Base-by-base conservation (phyloP, 1,284 basidiomycete species). In the Pulveroboletus sp. region DNA sequence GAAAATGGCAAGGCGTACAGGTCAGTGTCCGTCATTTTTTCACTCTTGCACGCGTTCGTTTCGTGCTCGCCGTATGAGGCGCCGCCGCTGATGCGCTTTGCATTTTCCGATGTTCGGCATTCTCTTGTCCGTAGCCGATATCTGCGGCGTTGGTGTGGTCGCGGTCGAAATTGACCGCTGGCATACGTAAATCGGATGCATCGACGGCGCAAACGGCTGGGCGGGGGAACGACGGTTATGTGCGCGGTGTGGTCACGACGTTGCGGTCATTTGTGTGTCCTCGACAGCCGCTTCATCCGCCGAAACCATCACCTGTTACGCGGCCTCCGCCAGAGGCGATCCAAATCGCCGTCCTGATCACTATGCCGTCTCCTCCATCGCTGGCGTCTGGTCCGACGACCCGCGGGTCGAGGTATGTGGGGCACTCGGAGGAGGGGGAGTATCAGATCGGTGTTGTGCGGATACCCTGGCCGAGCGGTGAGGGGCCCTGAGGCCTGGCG, bases 211-310 rank as follows among this genome's bases (percentile, higher is more conserved):
- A 42, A 40, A 40, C 39, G 5, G 12, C 46, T 1, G 18, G 3
- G 18, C 39, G 33, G 24, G 6, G 10, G 9, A 26, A 24, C 40
- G 58, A 39, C 4, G 24, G 15, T 4, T 76, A 84, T 89, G 65
- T 94, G 96, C 77, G 91, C 7, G 31, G 22, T 15, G 10, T 63
- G 10, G 35, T 31, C 18, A 51, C 46, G 57, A 25, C 29, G 26
- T 8, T 68, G 14, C 46, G 52, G n/a, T 39, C 59, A 18, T 60
- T 25, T 26, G 7, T 62, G 14, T 22, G 50, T 18, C 52, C 49
- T 2, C 55, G 48, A 18, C 61, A 42, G 36, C 44, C 54, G 25
- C 54, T 54, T 11, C 28, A 29, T 6, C 22, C 57, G 3, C 49
- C 62, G 9, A 58, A 28, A 38, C 59, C 59, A 9, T 50, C 54